Base-by-base conservation (phyloP, 23 red algal species). In the Agarophyton chilense region DNA sequence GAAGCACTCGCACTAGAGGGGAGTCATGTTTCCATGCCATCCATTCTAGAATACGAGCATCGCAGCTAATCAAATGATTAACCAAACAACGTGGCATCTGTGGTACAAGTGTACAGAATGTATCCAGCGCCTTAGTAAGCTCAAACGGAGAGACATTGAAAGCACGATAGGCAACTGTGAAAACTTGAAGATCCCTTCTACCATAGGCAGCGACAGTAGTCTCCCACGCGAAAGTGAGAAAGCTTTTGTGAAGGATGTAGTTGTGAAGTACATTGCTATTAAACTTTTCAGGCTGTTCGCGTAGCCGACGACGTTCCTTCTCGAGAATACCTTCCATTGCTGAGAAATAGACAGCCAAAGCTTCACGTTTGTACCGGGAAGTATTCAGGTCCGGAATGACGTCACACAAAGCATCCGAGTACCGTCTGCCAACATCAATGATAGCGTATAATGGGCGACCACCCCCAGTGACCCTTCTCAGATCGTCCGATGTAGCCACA, bases 101-200 rank as follows among this genome's bases (percentile, higher is more conserved):
- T 1, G 38, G 54, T 5, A 74, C 68, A 40, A 64, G 80, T 19
- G 40, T 56, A 25, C 55, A 47, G 43, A 83, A 92, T 29, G 82
- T 28, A n/a, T 62, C 58, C 46, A 92, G 40, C 11, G 82, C 41
- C 41, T 96, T 96, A 13, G 79, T 78, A 51, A 92, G 65, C 25
- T 96, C 94, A 52, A 96, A 96, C 3, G 94, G 53, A 11, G 82
- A 81, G 0, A 92, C 56, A 14, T 96, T 67, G 45, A 96, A 79
- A 11, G 44, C 51, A 4, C 57, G 46, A 17, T 91, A 83, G 4
- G 90, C 43, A 11, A 65, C 63, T 2, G 47, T 51, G 66, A 96
- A 92, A 19, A 77, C 77, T 6, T 81, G 26, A 32, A 84, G 56
- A 42, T 96, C 94, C 17, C 73, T 54, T 12, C 72, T 54, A 11